Percentiles rank a stretch among this genome's conserved stretches.
phyloP scores from a whole-genome alignment of 1,139 yeast genomes.

The Taiozyma sp. region DNA sequence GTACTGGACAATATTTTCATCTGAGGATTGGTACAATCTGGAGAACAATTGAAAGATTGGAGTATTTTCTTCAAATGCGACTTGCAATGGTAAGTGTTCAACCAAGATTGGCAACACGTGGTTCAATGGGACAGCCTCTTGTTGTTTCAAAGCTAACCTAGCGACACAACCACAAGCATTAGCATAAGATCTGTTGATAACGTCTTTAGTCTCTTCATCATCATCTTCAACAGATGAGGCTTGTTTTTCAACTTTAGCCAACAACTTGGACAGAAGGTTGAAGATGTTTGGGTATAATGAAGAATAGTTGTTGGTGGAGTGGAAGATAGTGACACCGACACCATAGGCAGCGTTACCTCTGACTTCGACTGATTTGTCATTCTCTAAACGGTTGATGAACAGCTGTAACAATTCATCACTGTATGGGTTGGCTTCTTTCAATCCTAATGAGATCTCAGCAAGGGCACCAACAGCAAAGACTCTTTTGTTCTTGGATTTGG shows the following conservation, averaged over 20 bases:
- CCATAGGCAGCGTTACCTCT: conserved; percentile 97
- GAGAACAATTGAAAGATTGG: conserved; percentile 82
- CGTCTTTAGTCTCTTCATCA: conserved; percentile 79
- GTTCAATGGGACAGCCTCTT: conserved; percentile 69
- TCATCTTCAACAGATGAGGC: conserved; percentile 52
- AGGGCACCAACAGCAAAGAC: conserved; percentile 84
- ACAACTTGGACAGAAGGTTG: conserved; percentile 71
- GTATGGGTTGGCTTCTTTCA: conserved; percentile 65
- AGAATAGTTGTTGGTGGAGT: conserved; percentile 53
- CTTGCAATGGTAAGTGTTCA: conserved; percentile 77
- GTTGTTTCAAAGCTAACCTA: conserved; percentile 77
- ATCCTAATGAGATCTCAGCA: conserved; percentile 82
- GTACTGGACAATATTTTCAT: conserved; percentile 49
- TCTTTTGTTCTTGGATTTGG: conserved; percentile 71
- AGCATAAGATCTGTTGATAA: conserved; percentile 80
- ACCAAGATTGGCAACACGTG: conserved; percentile 78
- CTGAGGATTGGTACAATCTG: conserved; percentile 62
- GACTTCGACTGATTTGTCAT: conserved; percentile 83
- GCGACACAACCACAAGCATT: conserved; percentile 98
- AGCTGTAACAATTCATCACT: conserved; percentile 66
- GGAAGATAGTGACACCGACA: conserved; percentile 74
- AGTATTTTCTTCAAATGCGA: conserved; percentile 88
- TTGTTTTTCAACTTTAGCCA: conserved; percentile 73
- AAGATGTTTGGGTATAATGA: conserved; percentile 66
- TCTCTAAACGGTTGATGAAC: conserved; percentile 62